phyloP scores from a whole-genome alignment of 106 monocot genomes.

The Chionographis japonica region DNA sequence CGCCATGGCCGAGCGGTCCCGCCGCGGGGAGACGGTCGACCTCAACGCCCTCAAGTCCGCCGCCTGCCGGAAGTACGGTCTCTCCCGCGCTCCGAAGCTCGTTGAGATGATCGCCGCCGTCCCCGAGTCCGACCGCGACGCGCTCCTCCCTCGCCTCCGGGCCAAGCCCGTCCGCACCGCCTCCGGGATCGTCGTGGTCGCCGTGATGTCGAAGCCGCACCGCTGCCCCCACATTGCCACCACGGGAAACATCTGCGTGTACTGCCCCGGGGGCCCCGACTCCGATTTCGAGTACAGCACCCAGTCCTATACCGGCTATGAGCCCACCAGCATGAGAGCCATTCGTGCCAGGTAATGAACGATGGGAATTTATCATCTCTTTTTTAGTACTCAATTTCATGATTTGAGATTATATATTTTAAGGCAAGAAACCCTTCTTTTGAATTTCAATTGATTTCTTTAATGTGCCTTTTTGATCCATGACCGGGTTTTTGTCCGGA shows the following conservation, averaged over 20 bases:
- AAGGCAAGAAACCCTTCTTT: too few species aligned
- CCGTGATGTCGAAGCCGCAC: constrained; percentile 99
- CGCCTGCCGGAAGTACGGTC: constrained; percentile 95
- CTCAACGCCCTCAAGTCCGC: constrained; percentile 98
- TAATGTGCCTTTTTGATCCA: too few species aligned
- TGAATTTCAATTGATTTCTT: too few species aligned
- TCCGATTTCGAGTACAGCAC: constrained; percentile 99
- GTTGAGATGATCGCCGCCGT: constrained; percentile 99
- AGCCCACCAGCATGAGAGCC: constrained; percentile 98
- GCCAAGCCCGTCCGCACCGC: constrained; percentile 99
- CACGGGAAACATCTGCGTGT: constrained; percentile 96
- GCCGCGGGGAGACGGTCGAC: constrained; percentile 86
- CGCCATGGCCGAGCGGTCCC: constrained; percentile 86
- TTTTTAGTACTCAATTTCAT: too few species aligned
- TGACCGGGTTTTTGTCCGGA: too few species aligned
- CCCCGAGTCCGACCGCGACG: constrained; percentile 80
- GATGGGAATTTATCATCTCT: too few species aligned
- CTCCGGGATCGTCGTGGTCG: constrained; percentile 95
- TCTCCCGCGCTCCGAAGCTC: constrained; percentile 92
- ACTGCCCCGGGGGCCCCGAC: constrained; percentile 96
- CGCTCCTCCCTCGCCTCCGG: constrained; percentile 71
- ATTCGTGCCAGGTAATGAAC: constrained; percentile 79
- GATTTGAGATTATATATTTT: too few species aligned
- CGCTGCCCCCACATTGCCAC: constrained; percentile 95
- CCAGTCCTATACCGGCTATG: constrained; percentile 97